Conservation (phyloP, 176 grass and related monocot genomes). For the Aegilops umbellulata region DNA sequence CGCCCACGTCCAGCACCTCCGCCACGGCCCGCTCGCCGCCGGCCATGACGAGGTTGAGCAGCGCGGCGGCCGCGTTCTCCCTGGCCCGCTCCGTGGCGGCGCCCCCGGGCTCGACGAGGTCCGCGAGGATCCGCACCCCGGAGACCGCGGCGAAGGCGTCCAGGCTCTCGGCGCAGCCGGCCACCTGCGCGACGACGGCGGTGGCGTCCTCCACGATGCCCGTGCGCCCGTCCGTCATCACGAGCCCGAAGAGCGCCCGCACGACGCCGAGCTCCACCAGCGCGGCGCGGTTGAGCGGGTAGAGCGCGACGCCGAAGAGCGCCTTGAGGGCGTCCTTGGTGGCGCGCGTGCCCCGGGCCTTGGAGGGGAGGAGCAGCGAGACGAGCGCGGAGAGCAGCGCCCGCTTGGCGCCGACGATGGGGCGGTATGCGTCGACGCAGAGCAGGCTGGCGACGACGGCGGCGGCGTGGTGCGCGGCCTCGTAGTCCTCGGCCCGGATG, state of each 20-base stretch:
- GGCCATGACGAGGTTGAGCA: constrained; percentile 83
- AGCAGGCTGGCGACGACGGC: constrained; percentile 77
- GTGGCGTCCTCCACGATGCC: constrained; percentile 88
- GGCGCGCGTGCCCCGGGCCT: constrained; percentile 40
- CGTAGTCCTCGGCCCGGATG: constrained; percentile 31
- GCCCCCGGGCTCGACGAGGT: constrained; percentile 49
- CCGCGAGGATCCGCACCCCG: constrained; percentile 66
- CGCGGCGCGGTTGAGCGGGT: constrained; percentile 63
- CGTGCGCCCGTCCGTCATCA: constrained; percentile 50
- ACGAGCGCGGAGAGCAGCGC: constrained; percentile 59
- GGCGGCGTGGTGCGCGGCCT: constrained; percentile 69
- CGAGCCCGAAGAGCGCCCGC: constrained; percentile 66
- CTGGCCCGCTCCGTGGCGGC: constrained; percentile 35
- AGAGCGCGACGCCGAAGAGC: constrained; percentile 59
- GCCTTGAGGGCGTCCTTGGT: constrained; percentile 94
- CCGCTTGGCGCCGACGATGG: constrained; percentile 48
- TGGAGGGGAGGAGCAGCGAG: constrained; percentile 47
- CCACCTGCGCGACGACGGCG: constrained; percentile 83
- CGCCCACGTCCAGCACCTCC: constrained; percentile 54
- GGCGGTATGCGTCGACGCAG: constrained; percentile 63
- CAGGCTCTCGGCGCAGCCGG: constrained; percentile 81
- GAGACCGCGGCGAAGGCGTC: constrained; percentile 58
- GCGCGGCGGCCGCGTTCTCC: constrained; percentile 75
- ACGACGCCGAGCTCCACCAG: constrained; percentile 56
- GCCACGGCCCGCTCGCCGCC: constrained; percentile 51